phyloP scores from a whole-genome alignment of 345 rosid genomes.

The Eutrema japonicum region DNA sequence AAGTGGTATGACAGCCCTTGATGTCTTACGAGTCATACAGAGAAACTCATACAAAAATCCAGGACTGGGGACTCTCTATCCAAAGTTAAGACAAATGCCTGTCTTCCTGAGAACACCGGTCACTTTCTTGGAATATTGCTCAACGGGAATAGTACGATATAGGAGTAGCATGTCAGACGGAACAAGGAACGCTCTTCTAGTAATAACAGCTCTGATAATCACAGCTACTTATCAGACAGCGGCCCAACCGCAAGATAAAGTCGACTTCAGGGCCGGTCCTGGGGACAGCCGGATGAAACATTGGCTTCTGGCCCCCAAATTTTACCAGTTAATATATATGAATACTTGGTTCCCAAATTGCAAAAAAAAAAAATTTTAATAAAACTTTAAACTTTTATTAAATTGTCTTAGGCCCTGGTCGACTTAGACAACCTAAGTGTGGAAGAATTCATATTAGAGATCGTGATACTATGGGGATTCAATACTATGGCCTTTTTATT shows the following conservation, averaged over 20 bases:
- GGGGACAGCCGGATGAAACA: too few species aligned
- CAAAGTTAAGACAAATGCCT: not conserved
- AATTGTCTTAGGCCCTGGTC: too few species aligned
- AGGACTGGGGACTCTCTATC: not conserved
- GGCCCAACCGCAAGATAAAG: slow-evolving; percentile 3
- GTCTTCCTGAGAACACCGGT: not conserved
- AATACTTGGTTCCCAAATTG: too few species aligned
- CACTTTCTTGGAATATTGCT: too few species aligned
- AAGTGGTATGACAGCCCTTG: slow-evolving; percentile 18
- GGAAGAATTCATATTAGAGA: not conserved
- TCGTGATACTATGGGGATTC: slow-evolving; percentile 1
- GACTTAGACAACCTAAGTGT: too few species aligned
- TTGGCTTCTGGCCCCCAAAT: too few species aligned
- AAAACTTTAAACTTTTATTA: too few species aligned
- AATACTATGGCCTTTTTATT: not conserved
- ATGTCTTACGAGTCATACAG: not conserved
- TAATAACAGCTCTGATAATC: slow-evolving; percentile 40
- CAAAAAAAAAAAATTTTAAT: too few species aligned
- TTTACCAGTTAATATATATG: too few species aligned
- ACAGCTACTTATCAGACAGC: slow-evolving; percentile 23
- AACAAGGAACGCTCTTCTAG: slow-evolving; percentile 38
- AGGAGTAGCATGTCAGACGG: slow-evolving; percentile 2
- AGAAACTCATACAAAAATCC: not conserved
- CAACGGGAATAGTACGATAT: too few species aligned
- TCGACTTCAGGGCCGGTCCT: too few species aligned